These are phyloP conservation scores for Pleurotus djamor DNA, from an alignment of 768 basidiomycete species.

Conservation along the genomic window DNA sequence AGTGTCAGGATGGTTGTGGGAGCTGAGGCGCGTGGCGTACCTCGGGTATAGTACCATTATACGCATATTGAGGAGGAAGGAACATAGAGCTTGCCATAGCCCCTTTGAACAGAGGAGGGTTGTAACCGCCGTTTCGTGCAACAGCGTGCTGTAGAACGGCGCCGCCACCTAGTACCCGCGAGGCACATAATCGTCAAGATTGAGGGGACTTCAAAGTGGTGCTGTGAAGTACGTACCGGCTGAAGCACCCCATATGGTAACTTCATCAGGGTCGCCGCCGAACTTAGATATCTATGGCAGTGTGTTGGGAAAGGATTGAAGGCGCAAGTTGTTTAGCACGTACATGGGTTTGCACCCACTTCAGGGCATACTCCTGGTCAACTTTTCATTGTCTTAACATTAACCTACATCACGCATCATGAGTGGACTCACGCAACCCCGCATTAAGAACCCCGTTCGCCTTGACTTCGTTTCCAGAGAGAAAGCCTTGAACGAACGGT, in stretches of 20 bases:
- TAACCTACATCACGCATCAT: not conserved
- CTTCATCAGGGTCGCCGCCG: constrained; percentile 14
- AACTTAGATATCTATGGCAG: not conserved
- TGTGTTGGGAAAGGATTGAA: not conserved
- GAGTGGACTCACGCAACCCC: not conserved
- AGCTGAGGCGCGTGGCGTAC: constrained; percentile 1
- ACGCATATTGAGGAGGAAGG: constrained; percentile 30
- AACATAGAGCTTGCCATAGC: constrained; percentile 31
- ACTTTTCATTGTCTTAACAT: not conserved
- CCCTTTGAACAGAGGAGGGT: constrained; percentile 25
- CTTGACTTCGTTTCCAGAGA: constrained; percentile 7
- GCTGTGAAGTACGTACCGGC: constrained; percentile 12
- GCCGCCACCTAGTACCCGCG: constrained; percentile 20
- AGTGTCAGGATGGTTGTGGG: not conserved
- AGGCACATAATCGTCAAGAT: not conserved
- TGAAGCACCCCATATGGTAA: constrained; percentile 22
- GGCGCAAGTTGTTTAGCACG: no score
- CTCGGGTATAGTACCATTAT: constrained; percentile 25
- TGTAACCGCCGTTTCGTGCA: constrained; percentile 26
- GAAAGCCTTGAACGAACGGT: not conserved
- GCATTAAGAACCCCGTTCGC: constrained; percentile 4
- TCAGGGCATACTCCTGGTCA: constrained; percentile 1
- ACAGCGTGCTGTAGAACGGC: constrained; percentile 31
- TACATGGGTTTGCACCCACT: constrained; percentile 5
- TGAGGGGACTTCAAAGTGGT: not conserved